Evolutionary conservation across 2,329 filamentous ascomycete genomes (phyloP), one percentile per base, ranked within the genome.

Genomic region (Trichoderma sp.): DNA sequence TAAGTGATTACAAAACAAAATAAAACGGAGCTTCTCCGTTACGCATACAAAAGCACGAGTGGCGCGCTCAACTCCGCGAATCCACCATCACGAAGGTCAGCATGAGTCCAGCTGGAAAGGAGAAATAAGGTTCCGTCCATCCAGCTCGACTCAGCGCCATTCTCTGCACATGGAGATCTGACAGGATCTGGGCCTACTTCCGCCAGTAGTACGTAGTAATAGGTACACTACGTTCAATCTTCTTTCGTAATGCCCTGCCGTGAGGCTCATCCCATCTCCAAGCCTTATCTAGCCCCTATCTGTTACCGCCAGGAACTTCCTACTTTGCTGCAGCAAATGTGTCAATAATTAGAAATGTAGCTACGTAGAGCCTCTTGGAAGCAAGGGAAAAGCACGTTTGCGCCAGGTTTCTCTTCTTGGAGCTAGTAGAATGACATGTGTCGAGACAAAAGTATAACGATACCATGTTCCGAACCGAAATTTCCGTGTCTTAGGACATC

Each of bases 41-140:
- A n/a, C 4, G 2, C 2, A 24, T 24, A 24, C 21, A 43, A 49
- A 47, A 24, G 47, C 24, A 21, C 47, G 10, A 56, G 61, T 24
- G 24, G 43, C 24, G 24, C 21, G 10, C 43, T 31, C 31, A 53
- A 27, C 61, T 64, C 61, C 49, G 52, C 29, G 8, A 57, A 64
- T 37, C 62, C 62, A 58, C 64, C 64, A 67, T 67, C 64, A 67
- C 55, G 64, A 67, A 67, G 31, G 55, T 49, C 40, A 49, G 37
- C 56, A 49, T 57, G 24, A 58, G 53, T 31, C 63, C 19, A 37
- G 27, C 7, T 13, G 27, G 33, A 21, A 49, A 49, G 8, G 10
- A 49, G 10, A 49, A 27, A 27, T 37, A 58, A 58, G 21, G 19
- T 47, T 67, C 55, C 64, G 21, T 37, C 37, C n/a, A 67, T 64